Percentiles rank a stretch among this genome's conserved stretches.
Evolutionary conservation across 1,284 basidiomycete species (phyloP).

Genomic region (Cryptococcus deneoformans): DNA sequence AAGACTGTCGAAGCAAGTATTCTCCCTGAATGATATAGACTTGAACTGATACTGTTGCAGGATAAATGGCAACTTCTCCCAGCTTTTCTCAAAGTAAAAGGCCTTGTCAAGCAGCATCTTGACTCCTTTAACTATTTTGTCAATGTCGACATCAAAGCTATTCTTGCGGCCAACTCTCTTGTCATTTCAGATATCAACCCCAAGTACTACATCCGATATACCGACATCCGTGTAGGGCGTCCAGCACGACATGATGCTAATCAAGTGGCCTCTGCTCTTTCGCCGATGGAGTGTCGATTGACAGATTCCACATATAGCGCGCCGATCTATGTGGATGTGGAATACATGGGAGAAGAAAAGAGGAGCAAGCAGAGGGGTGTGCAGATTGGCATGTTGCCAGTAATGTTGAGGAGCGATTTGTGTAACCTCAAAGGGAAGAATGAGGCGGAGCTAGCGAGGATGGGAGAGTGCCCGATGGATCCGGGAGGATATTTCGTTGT

Average conservation of each 20-base stretch:
- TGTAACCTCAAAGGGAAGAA: constrained; percentile 78
- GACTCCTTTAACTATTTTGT: constrained; percentile 99
- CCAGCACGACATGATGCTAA: constrained; percentile 83
- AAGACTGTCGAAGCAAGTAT: constrained; percentile 54
- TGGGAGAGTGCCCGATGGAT: constrained; percentile 97
- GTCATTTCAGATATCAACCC: constrained; percentile 97
- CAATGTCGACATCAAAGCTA: constrained; percentile 94
- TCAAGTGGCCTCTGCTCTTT: constrained; percentile 62
- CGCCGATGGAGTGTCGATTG: constrained; percentile 96
- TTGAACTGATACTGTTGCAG: constrained; percentile 50
- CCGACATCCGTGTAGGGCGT: constrained; percentile 87
- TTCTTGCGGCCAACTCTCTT: constrained; percentile 88
- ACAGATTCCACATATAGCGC: constrained; percentile 96
- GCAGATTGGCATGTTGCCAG: constrained; percentile 87
- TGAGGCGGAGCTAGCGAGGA: constrained; percentile 78
- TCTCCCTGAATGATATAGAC: neutral
- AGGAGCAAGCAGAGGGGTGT: constrained; percentile 82
- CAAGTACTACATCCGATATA: constrained; percentile 95
- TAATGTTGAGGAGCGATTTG: constrained; percentile 96
- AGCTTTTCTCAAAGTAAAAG: constrained; percentile 93
- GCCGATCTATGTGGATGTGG: constrained; percentile 90
- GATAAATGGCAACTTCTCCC: constrained; percentile 97
- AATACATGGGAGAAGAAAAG: constrained; percentile 90
- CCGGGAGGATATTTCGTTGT: constrained; percentile 99
- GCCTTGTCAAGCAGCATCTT: constrained; percentile 99